These are phyloP conservation scores for Penicillium sp. DNA, from an alignment of 2,329 filamentous ascomycete genomes.

Conservation along the genomic window DNA sequence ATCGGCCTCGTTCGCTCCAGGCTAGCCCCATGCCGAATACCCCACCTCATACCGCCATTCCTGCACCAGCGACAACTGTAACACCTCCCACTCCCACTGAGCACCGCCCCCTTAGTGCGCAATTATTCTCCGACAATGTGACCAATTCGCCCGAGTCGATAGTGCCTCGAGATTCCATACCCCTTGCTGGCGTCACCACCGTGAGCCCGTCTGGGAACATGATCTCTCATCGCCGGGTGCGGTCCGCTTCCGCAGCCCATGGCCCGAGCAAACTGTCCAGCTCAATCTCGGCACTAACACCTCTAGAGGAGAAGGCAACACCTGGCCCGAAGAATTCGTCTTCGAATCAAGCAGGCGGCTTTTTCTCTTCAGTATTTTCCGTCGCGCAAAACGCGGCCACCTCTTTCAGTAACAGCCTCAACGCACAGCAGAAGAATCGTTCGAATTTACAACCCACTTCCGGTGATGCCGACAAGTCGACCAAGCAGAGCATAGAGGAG, in stretches of 20 bases:
- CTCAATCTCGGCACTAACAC: constrained; percentile 66
- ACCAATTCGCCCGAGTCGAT: constrained; percentile 42
- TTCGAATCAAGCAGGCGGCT: constrained; percentile 58
- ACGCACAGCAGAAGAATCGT: constrained; percentile 49
- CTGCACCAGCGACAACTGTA: constrained; percentile 54
- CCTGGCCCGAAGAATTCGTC: constrained; percentile 53
- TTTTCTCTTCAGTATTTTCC: constrained; percentile 91
- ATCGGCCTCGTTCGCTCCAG: constrained; percentile 23
- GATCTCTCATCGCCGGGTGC: constrained; percentile 66
- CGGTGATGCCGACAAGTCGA: constrained; percentile 31
- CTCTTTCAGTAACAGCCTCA: constrained; percentile 64
- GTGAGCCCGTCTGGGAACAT: constrained; percentile 65
- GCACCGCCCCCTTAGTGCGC: constrained; percentile 35
- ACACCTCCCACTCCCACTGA: constrained; percentile 63
- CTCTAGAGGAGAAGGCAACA: constrained; percentile 62
- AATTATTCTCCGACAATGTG: constrained; percentile 30
- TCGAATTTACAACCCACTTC: constrained; percentile 30
- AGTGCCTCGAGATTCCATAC: constrained; percentile 26
- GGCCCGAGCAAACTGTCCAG: constrained; percentile 85
- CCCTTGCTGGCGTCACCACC: constrained; percentile 46
- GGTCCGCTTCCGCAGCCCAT: constrained; percentile 54
- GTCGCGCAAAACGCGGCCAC: constrained; percentile 89
- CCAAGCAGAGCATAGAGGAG: constrained; percentile 27
- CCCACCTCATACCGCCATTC: constrained; percentile 31
- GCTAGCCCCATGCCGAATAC: constrained; percentile 31